Evolutionary conservation across 129 eudicot genomes (phyloP).

Genomic region (Apium graveolens): DNA sequence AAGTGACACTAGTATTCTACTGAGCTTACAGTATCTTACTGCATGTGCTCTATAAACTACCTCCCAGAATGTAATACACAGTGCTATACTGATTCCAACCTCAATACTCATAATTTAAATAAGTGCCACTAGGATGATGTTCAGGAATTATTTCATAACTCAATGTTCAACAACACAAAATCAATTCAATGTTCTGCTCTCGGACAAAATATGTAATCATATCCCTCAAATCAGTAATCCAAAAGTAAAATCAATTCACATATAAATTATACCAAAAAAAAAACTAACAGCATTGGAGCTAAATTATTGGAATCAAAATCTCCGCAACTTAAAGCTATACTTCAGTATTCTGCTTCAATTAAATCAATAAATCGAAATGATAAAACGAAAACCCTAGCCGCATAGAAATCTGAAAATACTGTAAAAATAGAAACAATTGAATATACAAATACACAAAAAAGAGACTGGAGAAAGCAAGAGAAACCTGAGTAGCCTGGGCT

Average conservation of each 20-base stretch:
- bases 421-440: background rate
- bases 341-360: background rate
- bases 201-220: background rate
- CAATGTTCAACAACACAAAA: too few species aligned
- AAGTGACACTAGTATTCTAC: too few species aligned
- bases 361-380: background rate
- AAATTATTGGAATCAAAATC: background rate
- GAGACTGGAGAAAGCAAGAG: background rate
- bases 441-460: slow-evolving; percentile 6
- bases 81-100: too few species aligned
- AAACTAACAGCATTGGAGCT: background rate
- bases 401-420: background rate
- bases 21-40: too few species aligned
- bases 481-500: slow-evolving; percentile 75
- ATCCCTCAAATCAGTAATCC: background rate
- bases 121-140: too few species aligned
- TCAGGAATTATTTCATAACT: too few species aligned
- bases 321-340: background rate
- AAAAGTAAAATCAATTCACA: too few species aligned
- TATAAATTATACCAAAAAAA: too few species aligned
- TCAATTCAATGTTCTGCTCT: too few species aligned
- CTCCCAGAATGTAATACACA: too few species aligned
- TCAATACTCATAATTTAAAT: too few species aligned
- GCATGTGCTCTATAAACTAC: too few species aligned
- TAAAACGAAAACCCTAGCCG: background rate